These are phyloP conservation scores for Leccinum fibrillosum DNA, from an alignment of 768 basidiomycete genomes.

Conservation along the genomic window DNA sequence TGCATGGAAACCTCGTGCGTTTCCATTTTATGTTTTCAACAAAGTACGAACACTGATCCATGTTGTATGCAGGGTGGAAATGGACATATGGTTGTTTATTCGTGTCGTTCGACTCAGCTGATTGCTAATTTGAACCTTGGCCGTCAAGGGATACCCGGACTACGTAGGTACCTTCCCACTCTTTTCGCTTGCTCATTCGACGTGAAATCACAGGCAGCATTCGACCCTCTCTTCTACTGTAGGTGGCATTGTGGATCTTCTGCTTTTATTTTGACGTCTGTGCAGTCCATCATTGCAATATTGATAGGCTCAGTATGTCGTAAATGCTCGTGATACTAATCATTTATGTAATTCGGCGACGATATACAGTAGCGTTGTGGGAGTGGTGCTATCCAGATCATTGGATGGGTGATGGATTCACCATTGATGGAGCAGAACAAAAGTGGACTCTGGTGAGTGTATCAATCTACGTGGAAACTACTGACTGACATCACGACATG, in stretches of 20 bases:
- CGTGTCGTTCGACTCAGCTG: not conserved
- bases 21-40: not conserved
- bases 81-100: conserved; percentile 24
- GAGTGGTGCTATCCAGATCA: conserved; percentile 29
- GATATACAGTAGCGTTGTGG: conserved; percentile 24
- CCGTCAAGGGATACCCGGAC: conserved; percentile 18
- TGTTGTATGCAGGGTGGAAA: conserved; percentile 20
- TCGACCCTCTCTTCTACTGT: conserved; percentile 28
- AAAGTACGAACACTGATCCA: not conserved
- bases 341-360: not conserved
- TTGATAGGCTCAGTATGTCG: conserved; percentile 20
- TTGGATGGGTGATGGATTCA: conserved; percentile 28
- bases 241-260: not conserved
- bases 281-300: conserved; percentile 25
- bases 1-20: conserved; percentile 21
- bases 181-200: not conserved
- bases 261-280: not conserved
- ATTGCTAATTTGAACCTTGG: not conserved
- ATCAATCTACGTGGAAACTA: not conserved
- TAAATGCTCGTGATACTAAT: not conserved
- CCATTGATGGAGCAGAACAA: conserved; percentile 4
- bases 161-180: conserved; percentile 15
- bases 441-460: conserved; percentile 24
- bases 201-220: conserved; percentile 15
- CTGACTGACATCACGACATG: not conserved